A percentile compares a stretch with the other conserved stretches of the same genome.
Evolutionary conservation across 371 early-diverging fungal species (phyloP).

Genomic region (Mucor saturninus): DNA sequence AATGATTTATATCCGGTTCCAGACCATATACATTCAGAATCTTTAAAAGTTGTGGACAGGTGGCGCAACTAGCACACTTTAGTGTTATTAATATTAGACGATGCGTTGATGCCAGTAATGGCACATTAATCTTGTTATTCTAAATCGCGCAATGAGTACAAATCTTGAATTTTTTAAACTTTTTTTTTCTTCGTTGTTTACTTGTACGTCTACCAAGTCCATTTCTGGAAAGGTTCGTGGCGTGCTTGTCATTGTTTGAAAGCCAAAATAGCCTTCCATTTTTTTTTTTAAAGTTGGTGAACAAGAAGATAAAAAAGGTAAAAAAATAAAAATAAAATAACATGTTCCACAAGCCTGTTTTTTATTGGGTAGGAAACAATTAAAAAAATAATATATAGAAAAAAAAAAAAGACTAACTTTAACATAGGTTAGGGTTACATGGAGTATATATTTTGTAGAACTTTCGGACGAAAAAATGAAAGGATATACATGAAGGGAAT

Average conservation of each 20-base stretch:
- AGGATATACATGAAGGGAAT: slow-evolving; percentile 8
- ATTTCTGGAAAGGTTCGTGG: slow-evolving; percentile 41
- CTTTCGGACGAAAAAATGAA: background rate
- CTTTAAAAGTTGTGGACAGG: slow-evolving; percentile 42
- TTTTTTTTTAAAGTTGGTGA: background rate
- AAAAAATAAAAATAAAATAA: slow-evolving; percentile 4
- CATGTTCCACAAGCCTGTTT: slow-evolving; percentile 3
- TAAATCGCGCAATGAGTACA: background rate
- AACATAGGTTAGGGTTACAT: background rate
- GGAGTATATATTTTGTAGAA: slow-evolving; percentile 4
- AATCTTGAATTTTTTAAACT: background rate
- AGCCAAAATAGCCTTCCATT: slow-evolving; percentile 25
- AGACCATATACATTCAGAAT: slow-evolving; percentile 48
- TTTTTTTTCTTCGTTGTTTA: slow-evolving; percentile 13
- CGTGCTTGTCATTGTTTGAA: slow-evolving; percentile 47
- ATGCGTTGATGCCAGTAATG: slow-evolving; percentile 28
- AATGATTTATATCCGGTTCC: slow-evolving; percentile 25
- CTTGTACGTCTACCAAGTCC: slow-evolving; percentile 36
- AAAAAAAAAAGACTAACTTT: background rate
- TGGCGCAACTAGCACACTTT: slow-evolving; percentile 37
- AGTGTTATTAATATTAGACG: slow-evolving; percentile 44
- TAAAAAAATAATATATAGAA: too few relatives aligned
- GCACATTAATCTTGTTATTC: slow-evolving; percentile 27
- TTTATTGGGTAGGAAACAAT: background rate
- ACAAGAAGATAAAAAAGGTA: background rate